A percentile compares a stretch with the other conserved stretches of the same genome.
These are phyloP conservation scores for Sphaerulina musiva DNA, from an alignment of 2,329 filamentous ascomycete species.

Conservation along the genomic window DNA sequence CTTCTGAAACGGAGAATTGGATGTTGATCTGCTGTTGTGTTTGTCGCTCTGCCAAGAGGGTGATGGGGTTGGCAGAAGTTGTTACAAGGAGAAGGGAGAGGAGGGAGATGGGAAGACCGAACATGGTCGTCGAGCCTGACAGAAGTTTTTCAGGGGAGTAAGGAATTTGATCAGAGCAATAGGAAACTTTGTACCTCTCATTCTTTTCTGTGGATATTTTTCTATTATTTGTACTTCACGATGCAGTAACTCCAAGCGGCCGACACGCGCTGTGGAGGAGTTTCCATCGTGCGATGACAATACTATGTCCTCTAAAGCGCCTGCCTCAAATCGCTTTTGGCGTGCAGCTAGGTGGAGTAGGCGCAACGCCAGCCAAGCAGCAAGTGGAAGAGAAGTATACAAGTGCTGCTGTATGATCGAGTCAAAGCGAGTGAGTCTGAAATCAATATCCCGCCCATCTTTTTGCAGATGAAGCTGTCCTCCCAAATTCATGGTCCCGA, in stretches of 20 bases:
- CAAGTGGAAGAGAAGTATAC: not conserved
- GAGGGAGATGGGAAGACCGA: not conserved
- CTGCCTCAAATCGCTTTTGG: not conserved
- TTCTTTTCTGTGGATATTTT: not conserved
- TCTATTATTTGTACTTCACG: not conserved
- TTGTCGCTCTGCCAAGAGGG: slow-evolving; percentile 4
- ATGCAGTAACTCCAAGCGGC: not conserved
- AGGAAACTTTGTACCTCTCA: too few species aligned
- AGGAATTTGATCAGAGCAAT: not conserved
- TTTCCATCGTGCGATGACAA: not conserved
- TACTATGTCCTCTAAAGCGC: not conserved
- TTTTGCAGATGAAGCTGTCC: not conserved
- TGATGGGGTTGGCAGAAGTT: slow-evolving; percentile 3
- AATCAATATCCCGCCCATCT: not conserved
- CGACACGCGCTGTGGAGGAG: not conserved
- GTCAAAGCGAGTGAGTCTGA: not conserved
- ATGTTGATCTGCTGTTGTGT: slow-evolving; percentile 8
- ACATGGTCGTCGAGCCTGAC: not conserved
- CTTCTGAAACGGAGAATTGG: slow-evolving; percentile 8
- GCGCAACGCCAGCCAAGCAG: not conserved
- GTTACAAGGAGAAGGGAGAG: not conserved
- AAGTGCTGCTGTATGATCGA: not conserved
- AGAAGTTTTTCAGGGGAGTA: not conserved
- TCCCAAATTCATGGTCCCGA: not conserved
- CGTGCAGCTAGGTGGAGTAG: not conserved